Conservation (phyloP, 2,329 filamentous ascomycete genomes). For the Zasmidium angulare region DNA sequence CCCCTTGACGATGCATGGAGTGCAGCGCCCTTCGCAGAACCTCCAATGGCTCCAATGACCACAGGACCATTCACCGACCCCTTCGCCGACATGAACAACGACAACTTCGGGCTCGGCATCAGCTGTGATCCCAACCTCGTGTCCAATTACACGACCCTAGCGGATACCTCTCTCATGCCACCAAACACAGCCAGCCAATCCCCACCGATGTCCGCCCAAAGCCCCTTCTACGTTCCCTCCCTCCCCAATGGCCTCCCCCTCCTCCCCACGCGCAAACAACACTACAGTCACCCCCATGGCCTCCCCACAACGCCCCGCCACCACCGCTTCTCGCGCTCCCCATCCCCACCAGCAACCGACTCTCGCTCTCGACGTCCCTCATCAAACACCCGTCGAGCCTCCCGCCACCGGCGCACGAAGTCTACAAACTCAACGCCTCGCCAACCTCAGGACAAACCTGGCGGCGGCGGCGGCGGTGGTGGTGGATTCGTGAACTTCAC, state of each 20-base stretch:
- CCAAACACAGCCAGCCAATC: conserved; percentile 14
- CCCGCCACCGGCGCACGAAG: conserved; percentile 29
- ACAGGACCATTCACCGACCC: conserved; percentile 24
- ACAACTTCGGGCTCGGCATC: conserved; percentile 33
- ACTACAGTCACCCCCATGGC: conserved; percentile 2
- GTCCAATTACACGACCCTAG: conserved; percentile 18
- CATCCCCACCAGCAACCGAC: conserved; percentile 29
- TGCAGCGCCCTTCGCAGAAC: conserved; percentile 19
- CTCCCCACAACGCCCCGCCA: conserved; percentile 24
- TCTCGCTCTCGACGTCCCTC: conserved; percentile 22
- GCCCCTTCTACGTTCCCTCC: conserved; percentile 23
- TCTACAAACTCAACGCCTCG: conserved; percentile 29
- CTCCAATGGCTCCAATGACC: conserved; percentile 14
- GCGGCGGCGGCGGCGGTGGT: conserved; percentile 48
- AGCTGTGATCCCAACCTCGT: conserved; percentile 33
- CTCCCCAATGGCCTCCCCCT: conserved; percentile 28
- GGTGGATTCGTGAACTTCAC: conserved; percentile 85
- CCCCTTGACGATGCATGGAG: conserved; percentile 22
- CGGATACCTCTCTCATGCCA: conserved; percentile 14
- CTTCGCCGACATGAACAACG: conserved; percentile 19
- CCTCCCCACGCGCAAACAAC: conserved; percentile 14
- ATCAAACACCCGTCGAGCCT: conserved; percentile 22
- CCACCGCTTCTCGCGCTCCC: conserved; percentile 22
- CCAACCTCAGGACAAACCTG: no score
- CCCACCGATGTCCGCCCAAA: conserved; percentile 10